Percentiles rank a stretch among this genome's conserved stretches.
Evolutionary conservation across 2,329 filamentous ascomycete species (phyloP).

Genomic region (Coniochaeta hoffmannii): DNA sequence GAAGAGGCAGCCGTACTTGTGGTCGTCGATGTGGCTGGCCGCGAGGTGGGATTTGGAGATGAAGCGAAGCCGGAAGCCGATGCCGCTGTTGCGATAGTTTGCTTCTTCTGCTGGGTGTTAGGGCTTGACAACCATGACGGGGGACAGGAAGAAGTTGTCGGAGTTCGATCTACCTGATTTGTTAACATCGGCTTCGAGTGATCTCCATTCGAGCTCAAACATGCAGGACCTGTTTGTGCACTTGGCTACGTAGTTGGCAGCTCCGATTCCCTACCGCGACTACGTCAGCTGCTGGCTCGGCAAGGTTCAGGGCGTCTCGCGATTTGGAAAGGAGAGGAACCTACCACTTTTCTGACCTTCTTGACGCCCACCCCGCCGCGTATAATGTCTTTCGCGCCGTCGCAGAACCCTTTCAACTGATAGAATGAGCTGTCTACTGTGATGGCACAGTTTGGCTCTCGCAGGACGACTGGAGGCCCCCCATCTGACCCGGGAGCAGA

Average conservation of each 20-base stretch:
- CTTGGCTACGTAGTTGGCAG: constrained; percentile 36
- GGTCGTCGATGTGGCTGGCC: constrained; percentile 41
- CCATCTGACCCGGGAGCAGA: not conserved
- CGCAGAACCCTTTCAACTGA: constrained; percentile 46
- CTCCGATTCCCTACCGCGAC: constrained; percentile 16
- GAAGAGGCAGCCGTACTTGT: constrained; percentile 47
- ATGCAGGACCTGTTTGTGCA: constrained; percentile 38
- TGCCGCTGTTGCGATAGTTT: constrained; percentile 36
- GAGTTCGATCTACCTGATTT: constrained; percentile 33
- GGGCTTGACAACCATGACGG: not conserved
- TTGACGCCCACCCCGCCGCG: constrained; percentile 42
- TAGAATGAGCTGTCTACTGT: constrained; percentile 41
- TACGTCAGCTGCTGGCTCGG: constrained; percentile 1
- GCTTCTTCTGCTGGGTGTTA: constrained; percentile 28
- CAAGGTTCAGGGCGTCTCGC: too few species aligned
- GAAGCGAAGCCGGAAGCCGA: constrained; percentile 46
- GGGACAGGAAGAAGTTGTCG: not conserved
- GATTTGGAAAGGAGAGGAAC: constrained; percentile 10
- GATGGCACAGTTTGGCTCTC: constrained; percentile 33
- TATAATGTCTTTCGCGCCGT: constrained; percentile 42
- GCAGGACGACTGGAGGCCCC: constrained; percentile 11
- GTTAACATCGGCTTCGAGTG: constrained; percentile 44
- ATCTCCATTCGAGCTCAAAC: constrained; percentile 45
- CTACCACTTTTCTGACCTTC: constrained; percentile 41
- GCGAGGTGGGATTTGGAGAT: constrained; percentile 48